Percentiles rank a stretch among this genome's conserved stretches.
phyloP scores from a whole-genome alignment of 106 monocot species.

The Acanthochlamys bracteata region DNA sequence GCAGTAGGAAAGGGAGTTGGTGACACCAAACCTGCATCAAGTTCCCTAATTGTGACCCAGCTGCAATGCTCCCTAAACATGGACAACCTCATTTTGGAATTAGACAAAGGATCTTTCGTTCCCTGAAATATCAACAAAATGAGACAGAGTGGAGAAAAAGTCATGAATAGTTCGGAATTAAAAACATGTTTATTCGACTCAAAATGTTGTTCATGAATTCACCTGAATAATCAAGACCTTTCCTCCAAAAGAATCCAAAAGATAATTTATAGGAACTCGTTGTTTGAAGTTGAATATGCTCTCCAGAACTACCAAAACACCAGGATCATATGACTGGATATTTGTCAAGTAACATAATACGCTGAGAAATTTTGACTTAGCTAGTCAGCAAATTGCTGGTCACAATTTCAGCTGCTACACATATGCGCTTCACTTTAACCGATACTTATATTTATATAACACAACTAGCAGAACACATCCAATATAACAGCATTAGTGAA shows the following conservation, averaged over 20 bases:
- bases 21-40: constrained; percentile 72
- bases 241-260: constrained; percentile 68
- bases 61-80: constrained; percentile 66
- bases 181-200: neutral
- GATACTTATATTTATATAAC: too few species aligned
- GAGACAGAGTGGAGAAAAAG: too few species aligned
- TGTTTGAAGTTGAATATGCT: constrained; percentile 59
- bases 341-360: constrained; percentile 25
- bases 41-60: constrained; percentile 46
- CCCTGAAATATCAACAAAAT: constrained; percentile 66
- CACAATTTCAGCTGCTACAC: too few species aligned
- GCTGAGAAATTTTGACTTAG: too few species aligned
- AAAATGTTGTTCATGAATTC: constrained; percentile 1
- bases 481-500: too few species aligned
- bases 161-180: too few species aligned
- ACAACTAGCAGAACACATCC: too few species aligned
- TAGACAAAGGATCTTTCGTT: constrained; percentile 68
- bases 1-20: too few species aligned
- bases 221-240: constrained; percentile 71
- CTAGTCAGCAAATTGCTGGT: too few species aligned
- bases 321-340: constrained; percentile 89
- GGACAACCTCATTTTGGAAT: constrained; percentile 44
- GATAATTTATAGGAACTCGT: constrained; percentile 80
- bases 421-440: too few species aligned
- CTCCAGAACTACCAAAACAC: constrained; percentile 57